phyloP scores from a whole-genome alignment of 352 stramenopile genomes.

The Aphanomyces stellatus region DNA sequence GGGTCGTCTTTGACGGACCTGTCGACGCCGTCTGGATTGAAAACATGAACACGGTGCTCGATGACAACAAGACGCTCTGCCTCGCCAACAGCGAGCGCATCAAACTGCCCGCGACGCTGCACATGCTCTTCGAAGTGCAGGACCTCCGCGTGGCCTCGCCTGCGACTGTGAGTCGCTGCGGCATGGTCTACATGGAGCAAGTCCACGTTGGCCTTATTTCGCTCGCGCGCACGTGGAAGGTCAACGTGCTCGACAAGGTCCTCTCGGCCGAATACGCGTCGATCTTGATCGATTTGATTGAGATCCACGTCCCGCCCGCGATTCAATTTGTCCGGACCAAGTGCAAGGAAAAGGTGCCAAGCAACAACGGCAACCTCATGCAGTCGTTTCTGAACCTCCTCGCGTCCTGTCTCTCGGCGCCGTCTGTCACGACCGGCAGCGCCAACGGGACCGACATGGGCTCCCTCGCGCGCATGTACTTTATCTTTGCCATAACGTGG shows the following conservation, averaged over 20 bases:
- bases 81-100: conserved; percentile 83
- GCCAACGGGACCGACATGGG: conserved; percentile 43
- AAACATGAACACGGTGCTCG: conserved; percentile 87
- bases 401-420: conserved; percentile 44
- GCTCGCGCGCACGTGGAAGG: conserved; percentile 63
- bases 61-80: conserved; percentile 85
- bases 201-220: conserved; percentile 74
- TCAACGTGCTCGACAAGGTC: conserved; percentile 65
- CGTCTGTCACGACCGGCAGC: not conserved
- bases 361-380: conserved; percentile 85
- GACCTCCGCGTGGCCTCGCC: conserved; percentile 84
- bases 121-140: conserved; percentile 93
- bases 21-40: conserved; percentile 91
- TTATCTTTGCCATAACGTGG: conserved; percentile 82
- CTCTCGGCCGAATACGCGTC: conserved; percentile 48
- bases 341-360: conserved; percentile 83
- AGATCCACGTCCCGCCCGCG: conserved; percentile 67
- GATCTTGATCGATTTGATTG: conserved; percentile 65
- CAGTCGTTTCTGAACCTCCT: conserved; percentile 83
- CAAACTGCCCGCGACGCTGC: conserved; percentile 74
- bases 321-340: conserved; percentile 85
- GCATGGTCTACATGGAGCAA: conserved; percentile 91
- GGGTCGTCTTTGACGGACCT: conserved; percentile 86
- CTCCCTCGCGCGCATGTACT: conserved; percentile 73
- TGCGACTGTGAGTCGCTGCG: conserved; percentile 82